These are phyloP conservation scores for Allantophomopsis cytisporea DNA, from an alignment of 2,329 filamentous ascomycete species.

Conservation along the genomic window DNA sequence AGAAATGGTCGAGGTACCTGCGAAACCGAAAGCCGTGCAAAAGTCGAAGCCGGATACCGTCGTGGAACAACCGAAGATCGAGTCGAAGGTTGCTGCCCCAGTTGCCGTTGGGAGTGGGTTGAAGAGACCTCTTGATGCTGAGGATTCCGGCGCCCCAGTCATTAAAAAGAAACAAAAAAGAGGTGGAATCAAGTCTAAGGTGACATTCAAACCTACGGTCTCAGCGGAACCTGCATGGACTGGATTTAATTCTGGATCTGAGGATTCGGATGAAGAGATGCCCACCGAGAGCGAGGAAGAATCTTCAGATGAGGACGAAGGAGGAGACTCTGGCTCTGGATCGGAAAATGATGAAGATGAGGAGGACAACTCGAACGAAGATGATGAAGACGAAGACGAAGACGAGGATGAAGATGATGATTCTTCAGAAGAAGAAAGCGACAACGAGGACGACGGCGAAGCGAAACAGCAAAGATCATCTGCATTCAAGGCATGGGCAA, in stretches of 20 bases:
- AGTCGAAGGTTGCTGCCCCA: not conserved
- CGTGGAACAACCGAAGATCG: not conserved
- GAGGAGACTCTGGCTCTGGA: constrained; percentile 13
- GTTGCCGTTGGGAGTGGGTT: constrained; percentile 56
- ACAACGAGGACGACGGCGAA: constrained; percentile 18
- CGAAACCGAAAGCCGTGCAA: too few species aligned
- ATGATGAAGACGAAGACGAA: constrained; percentile 13
- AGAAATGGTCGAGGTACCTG: not conserved
- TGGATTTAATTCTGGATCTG: constrained; percentile 41
- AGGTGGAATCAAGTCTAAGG: constrained; percentile 43
- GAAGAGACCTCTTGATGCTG: constrained; percentile 74
- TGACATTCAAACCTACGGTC: constrained; percentile 31
- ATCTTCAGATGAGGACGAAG: constrained; percentile 16
- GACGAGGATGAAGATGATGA: constrained; percentile 8
- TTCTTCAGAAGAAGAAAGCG: constrained; percentile 14
- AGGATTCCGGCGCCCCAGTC: constrained; percentile 62
- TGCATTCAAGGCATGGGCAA: constrained; percentile 91
- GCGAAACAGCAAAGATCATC: constrained; percentile 29
- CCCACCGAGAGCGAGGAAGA: constrained; percentile 19
- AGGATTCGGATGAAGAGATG: constrained; percentile 14
- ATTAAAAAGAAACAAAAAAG: constrained; percentile 72
- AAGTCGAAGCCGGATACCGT: not conserved
- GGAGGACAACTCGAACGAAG: constrained; percentile 12
- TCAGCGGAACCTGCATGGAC: constrained; percentile 41
- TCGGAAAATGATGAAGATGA: constrained; percentile 9